Evolutionary conservation across 2,329 filamentous ascomycete genomes (phyloP).

Genomic region (Sarocladium kiliense): DNA sequence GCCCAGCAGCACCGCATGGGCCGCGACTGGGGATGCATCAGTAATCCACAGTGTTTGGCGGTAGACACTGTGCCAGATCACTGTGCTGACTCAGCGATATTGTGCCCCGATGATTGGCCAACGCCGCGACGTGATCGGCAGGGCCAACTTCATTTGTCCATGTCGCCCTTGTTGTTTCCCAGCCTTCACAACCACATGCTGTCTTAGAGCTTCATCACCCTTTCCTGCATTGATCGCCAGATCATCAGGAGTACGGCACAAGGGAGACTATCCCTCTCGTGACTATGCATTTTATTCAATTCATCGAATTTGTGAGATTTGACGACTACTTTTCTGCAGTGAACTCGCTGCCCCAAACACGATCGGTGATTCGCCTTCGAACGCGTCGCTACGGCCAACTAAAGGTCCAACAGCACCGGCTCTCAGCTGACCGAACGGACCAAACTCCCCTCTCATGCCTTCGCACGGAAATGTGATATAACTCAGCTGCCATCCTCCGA

Average conservation of each 20-base stretch:
- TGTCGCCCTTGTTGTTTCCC: neutral
- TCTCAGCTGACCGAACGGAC: neutral
- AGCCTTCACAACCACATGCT: slow-evolving; percentile 5
- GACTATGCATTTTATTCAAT: neutral
- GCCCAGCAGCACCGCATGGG: neutral
- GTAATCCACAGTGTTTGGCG: too few species aligned
- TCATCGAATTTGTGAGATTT: neutral
- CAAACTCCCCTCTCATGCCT: neutral
- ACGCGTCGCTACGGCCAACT: neutral
- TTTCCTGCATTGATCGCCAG: neutral
- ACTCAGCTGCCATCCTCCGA: neutral
- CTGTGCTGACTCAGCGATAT: neutral
- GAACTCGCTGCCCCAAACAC: neutral
- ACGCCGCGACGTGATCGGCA: neutral
- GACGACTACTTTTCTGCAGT: too few species aligned
- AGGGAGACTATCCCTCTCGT: neutral
- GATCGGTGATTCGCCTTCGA: neutral
- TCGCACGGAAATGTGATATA: neutral
- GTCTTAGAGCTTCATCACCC: neutral
- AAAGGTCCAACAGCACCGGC: neutral
- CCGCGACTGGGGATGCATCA: too few species aligned
- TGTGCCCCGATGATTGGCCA: neutral
- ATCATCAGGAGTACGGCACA: neutral
- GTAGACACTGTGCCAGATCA: neutral
- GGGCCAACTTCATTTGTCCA: neutral